A percentile compares a stretch with the other conserved stretches of the same genome.
Evolutionary conservation across 2,329 filamentous ascomycete genomes (phyloP).

Genomic region (Colletotrichum sp.): DNA sequence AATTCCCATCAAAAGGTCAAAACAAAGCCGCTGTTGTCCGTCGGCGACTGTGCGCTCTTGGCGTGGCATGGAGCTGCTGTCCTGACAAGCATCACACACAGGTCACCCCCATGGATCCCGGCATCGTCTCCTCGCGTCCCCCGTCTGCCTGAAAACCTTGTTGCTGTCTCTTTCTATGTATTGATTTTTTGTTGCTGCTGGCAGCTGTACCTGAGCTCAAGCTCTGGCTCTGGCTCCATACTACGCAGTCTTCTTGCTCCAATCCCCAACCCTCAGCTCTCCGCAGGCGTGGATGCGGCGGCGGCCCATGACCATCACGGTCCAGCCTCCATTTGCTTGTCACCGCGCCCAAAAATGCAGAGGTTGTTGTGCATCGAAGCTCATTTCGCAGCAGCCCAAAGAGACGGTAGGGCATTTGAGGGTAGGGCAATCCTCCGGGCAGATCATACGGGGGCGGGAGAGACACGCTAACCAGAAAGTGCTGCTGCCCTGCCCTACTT

Average conservation of each 20-base stretch:
- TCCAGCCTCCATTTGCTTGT: not conserved
- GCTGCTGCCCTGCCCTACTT: not conserved
- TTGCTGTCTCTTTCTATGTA: not conserved
- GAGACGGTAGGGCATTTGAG: not conserved
- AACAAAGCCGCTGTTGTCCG: not conserved
- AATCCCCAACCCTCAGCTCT: not conserved
- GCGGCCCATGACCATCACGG: not conserved
- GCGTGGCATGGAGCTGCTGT: not conserved
- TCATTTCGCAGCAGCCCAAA: not conserved
- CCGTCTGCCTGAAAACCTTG: constrained; percentile 21
- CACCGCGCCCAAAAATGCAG: not conserved
- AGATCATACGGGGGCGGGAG: constrained; percentile 18
- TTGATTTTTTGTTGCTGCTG: not conserved
- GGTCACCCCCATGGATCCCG: not conserved
- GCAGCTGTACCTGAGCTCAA: not conserved
- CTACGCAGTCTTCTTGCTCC: not conserved
- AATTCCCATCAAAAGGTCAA: not conserved
- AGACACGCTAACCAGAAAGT: constrained; percentile 2
- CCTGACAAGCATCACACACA: not conserved
- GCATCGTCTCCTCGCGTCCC: not conserved
- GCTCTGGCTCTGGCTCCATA: not conserved
- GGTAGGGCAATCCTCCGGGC: constrained; percentile 10
- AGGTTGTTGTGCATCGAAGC: not conserved
- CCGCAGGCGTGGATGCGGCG: not conserved
- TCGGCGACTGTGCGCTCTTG: not conserved